Conservation (phyloP, 2,329 filamentous ascomycete genomes). For the Alternaria sp. region DNA sequence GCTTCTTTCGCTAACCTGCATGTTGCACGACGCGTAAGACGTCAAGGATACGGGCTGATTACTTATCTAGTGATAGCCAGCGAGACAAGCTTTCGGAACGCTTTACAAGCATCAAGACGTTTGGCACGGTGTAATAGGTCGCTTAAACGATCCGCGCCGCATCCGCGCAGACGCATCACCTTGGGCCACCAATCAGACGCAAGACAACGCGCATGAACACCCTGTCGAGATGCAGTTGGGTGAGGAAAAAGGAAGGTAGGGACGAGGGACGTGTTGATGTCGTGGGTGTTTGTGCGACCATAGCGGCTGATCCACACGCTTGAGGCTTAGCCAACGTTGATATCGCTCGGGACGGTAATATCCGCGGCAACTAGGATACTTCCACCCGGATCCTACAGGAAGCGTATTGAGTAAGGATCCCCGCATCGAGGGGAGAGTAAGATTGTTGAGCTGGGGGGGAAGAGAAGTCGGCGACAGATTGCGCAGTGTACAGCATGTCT, state of each 20-base stretch:
- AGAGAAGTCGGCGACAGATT: not conserved
- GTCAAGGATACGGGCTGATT: not conserved
- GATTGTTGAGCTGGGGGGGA: too few species aligned
- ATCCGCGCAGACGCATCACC: not conserved
- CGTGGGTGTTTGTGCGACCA: not conserved
- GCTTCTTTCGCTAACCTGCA: not conserved
- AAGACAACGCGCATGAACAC: too few species aligned
- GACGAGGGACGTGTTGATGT: too few species aligned
- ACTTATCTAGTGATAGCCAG: not conserved
- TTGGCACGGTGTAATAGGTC: not conserved
- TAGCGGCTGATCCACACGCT: not conserved
- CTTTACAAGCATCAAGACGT: too few species aligned
- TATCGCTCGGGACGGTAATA: not conserved
- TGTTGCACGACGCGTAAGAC: not conserved
- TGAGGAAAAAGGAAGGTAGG: too few species aligned
- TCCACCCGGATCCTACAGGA: not conserved
- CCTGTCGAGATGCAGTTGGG: too few species aligned
- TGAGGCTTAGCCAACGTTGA: not conserved
- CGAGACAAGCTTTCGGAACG: too few species aligned
- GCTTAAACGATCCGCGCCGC: not conserved
- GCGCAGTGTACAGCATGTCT: not conserved
- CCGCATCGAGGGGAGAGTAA: too few species aligned
- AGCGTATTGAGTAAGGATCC: too few species aligned
- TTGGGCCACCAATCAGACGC: too few species aligned
- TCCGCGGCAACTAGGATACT: not conserved